Conservation (phyloP, 495 filamentous ascomycete genomes). For the Tetracladium marchalianum region DNA sequence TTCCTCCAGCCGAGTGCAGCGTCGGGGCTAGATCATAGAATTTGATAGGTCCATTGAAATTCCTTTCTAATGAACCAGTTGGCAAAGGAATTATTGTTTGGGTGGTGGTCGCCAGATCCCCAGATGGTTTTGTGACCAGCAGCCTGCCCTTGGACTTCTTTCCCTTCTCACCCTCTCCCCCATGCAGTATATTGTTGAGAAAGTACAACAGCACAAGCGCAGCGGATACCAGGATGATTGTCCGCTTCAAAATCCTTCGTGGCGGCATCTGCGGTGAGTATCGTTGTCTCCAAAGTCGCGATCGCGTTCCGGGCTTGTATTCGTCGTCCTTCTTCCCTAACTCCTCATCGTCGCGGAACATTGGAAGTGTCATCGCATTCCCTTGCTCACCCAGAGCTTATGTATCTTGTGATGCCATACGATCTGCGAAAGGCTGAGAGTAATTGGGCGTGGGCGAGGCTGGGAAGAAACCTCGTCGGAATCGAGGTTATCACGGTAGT, state of each 20-base stretch:
- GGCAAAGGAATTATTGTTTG: not conserved
- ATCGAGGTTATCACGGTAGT: too few species aligned
- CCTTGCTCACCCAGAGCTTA: constrained; percentile 16
- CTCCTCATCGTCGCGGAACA: constrained; percentile 50
- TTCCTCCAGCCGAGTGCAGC: constrained; percentile 31
- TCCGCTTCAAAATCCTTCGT: constrained; percentile 19
- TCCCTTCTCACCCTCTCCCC: not conserved
- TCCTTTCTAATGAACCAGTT: constrained; percentile 6
- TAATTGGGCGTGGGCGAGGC: too few species aligned
- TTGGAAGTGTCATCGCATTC: constrained; percentile 30
- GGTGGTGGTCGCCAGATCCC: not conserved
- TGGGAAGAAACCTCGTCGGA: too few species aligned
- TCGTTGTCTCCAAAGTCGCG: constrained; percentile 10
- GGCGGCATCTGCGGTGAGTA: constrained; percentile 7
- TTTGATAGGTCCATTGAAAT: constrained; percentile 45
- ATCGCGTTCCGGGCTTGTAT: constrained; percentile 30
- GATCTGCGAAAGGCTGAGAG: too few species aligned
- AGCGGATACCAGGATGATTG: constrained; percentile 30
- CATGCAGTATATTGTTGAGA: constrained; percentile 40
- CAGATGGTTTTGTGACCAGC: not conserved
- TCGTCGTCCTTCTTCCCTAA: constrained; percentile 64
- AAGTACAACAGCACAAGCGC: constrained; percentile 39
- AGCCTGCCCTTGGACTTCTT: not conserved
- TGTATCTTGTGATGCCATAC: not conserved
- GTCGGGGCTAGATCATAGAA: constrained; percentile 43